Evolutionary conservation across 495 filamentous ascomycete species (phyloP), one percentile per base, ranked within the genome.

Genomic region (Geoglossum glabrum): DNA sequence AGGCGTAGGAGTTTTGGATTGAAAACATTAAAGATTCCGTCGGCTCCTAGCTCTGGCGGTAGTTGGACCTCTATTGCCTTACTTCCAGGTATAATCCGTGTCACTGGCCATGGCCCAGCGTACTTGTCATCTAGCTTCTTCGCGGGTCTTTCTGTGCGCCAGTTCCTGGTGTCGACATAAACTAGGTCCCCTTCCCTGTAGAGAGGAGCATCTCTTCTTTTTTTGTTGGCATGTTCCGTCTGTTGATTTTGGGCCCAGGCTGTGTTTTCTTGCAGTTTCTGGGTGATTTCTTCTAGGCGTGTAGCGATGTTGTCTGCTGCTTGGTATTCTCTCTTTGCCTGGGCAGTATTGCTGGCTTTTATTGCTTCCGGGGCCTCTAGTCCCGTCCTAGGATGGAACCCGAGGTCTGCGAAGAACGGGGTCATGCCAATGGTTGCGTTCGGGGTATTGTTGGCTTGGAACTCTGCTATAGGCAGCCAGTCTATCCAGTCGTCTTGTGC

Each of bases 401-500:
- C 31, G 17, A 6, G 5, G 6, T 54, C 5, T 11, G 51, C 31
- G 28, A 26, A 55, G 34, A 55, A 55, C 25, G 34, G 54, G 7
- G 34, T 34, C 25, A 55, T 54, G 1, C 10, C 3, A 2, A 19
- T 57, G 3, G 55, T 7, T 8, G 40, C 54, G 23, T 50, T 55
- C 5, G 36, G 40, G 0, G 11, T 3, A 7, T 63, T 62, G 34
- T 69, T 69, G 31, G 59, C 49, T 6, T 59, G 55, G 47, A 70
- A 67, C 26, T 72, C 19, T 10, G 62, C 59, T 3, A 57, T 25
- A 0, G 57, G 57, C 17, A 62, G 45, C 40, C 30, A 60, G 0
- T 60, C 21, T 1, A 34, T 0, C 60, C 54, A 64, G 51, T 64
- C 49, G 28, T 60, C 62, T 36, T 64, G 57, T 30, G 54, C 17